Conservation (phyloP, 768 basidiomycete genomes). For the Suillus subaureus region DNA sequence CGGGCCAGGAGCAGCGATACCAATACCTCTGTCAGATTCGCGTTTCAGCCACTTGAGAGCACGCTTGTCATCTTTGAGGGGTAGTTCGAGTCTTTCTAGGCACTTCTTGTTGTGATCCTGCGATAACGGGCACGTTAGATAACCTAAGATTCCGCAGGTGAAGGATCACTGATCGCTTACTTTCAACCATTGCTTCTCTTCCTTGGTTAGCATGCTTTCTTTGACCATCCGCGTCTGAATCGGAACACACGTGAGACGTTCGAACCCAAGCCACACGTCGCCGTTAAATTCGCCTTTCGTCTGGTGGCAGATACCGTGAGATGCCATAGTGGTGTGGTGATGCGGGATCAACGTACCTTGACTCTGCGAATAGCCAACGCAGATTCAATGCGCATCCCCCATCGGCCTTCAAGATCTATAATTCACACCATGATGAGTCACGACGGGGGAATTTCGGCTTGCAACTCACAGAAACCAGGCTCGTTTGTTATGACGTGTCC, state of each 20-base stretch:
- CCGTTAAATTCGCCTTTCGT: constrained; percentile 74
- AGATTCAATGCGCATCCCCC: constrained; percentile 93
- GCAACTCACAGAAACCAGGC: constrained; percentile 82
- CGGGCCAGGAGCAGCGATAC: constrained; percentile 61
- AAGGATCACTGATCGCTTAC: constrained; percentile 37
- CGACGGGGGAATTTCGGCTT: constrained; percentile 10
- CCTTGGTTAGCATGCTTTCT: constrained; percentile 78
- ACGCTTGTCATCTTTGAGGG: constrained; percentile 76
- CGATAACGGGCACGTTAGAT: constrained; percentile 15
- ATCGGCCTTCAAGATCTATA: constrained; percentile 73
- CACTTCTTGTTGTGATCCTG: constrained; percentile 84
- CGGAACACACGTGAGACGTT: constrained; percentile 91
- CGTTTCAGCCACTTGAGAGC: constrained; percentile 80
- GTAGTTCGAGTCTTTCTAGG: constrained; percentile 61
- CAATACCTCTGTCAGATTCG: constrained; percentile 76
- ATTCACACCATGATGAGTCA: constrained; percentile 17
- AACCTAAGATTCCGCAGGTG: not conserved
- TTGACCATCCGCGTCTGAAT: constrained; percentile 92
- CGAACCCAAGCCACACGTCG: constrained; percentile 85
- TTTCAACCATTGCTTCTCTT: constrained; percentile 87
- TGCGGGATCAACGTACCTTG: constrained; percentile 33
- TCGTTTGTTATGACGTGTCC: constrained; percentile 95
- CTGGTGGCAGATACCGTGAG: constrained; percentile 36
- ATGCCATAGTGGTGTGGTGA: constrained; percentile 5
- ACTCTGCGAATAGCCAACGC: constrained; percentile 74